These are phyloP conservation scores for Coccomyxa subellipsoidea DNA, from an alignment of 163 green algal genomes.

Conservation along the genomic window DNA sequence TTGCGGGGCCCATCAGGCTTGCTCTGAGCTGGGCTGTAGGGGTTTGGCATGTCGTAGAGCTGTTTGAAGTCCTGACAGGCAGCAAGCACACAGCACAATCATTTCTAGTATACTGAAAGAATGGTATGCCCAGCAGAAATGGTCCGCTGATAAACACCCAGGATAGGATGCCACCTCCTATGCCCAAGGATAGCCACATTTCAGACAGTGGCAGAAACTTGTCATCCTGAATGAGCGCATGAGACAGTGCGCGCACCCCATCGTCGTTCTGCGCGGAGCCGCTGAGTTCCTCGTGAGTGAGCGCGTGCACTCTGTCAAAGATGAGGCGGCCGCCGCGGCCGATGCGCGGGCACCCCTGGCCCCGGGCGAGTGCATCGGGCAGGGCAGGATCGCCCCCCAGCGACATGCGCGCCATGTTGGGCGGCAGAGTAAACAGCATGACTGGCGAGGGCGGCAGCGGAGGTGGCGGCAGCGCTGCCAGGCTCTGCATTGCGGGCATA, in stretches of 20 bases:
- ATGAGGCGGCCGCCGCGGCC: constrained; percentile 46
- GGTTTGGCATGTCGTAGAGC: background rate
- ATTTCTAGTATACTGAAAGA: background rate
- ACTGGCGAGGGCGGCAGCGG: constrained; percentile 28
- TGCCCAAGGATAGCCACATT: too few relatives aligned
- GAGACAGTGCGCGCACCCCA: background rate
- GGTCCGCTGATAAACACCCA: too few relatives aligned
- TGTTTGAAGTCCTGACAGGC: background rate
- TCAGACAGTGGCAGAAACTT: too few relatives aligned
- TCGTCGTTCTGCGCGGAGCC: background rate
- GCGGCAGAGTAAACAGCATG: constrained; percentile 26
- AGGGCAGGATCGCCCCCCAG: background rate
- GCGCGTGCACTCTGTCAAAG: constrained; percentile 33
- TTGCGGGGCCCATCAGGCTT: background rate
- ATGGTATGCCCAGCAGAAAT: background rate
- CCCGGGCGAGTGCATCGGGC: background rate
- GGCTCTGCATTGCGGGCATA: background rate
- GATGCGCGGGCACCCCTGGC: constrained; percentile 24
- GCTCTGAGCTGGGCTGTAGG: background rate
- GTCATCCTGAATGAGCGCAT: too few relatives aligned
- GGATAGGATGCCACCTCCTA: too few relatives aligned
- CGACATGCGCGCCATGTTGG: constrained; percentile 13
- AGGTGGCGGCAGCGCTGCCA: constrained; percentile 29
- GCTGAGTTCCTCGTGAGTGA: background rate
- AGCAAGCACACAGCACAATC: background rate